Base-by-base conservation (phyloP, 73 alveolate species). In the Tetrahymena malaccensis region DNA sequence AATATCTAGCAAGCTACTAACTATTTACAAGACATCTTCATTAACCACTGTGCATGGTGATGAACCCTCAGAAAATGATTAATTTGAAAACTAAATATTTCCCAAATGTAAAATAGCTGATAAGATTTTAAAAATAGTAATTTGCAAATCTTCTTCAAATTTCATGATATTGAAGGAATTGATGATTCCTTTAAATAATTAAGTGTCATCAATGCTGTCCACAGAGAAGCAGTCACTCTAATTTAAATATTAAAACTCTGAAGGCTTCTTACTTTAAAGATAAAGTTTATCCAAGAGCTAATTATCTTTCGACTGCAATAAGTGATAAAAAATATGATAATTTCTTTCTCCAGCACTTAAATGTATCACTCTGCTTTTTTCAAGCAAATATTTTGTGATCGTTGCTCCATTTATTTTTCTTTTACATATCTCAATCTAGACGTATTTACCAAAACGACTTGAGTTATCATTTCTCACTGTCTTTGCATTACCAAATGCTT, bases 401-500 rank as follows among this genome's bases (percentile, higher is more conserved):
- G 96, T 97, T 37, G 99, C 99, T 37, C 99, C 99, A 38, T 96
- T 96, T 57, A 98, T 97, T 94, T 96, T 97, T 25, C 98, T 98
- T 43, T 94, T 97, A 19, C 93, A 94, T 31, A 96, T 94, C 95
- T 98, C 96, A 40, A 98, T 95, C 93, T 96, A 96, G 44, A 98
- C 98, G 94, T 98, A 98, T 95, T 98, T 98, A 35, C 99, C 99
- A 96, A 98, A 98, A 84, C 99, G 95, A 93, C 99, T 96, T 85
- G 98, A 94, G 95, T 98, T 98, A 95, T 98, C 98, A 96, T 98
- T 98, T 93, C 99, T 97, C 33, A 97, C 99, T 13, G 99, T 98
- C 95, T 98, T 98, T 31, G 99, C 99, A 96, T 98, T 98, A 43
- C 99, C 99, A 94, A 98, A 98, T 22, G 99, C 98, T 97, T 98